Percentiles rank a stretch among this genome's conserved stretches.
Conservation (phyloP, 2,329 filamentous ascomycete species). For the Penicillium sp. region DNA sequence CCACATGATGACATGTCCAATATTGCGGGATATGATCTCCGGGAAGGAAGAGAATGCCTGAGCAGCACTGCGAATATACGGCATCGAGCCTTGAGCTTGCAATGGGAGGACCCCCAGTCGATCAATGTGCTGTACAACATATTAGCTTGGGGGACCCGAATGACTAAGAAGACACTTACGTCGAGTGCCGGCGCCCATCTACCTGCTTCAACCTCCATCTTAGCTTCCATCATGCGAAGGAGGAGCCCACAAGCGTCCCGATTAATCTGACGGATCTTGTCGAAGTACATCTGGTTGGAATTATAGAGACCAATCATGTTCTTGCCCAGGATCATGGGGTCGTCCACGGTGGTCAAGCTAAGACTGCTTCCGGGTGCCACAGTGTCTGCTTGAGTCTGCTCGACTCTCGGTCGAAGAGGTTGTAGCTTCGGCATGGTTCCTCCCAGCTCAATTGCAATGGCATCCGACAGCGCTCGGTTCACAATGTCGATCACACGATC, state of each 20-base stretch:
- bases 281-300: constrained; percentile 58
- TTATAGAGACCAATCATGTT: constrained; percentile 64
- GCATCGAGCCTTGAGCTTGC: constrained; percentile 69
- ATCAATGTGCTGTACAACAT: constrained; percentile 62
- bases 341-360: constrained; percentile 66
- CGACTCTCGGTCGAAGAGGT: constrained; percentile 70
- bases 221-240: constrained; percentile 60
- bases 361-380: constrained; percentile 44
- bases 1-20: constrained; percentile 92
- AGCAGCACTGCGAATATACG: constrained; percentile 74
- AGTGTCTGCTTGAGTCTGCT: constrained; percentile 38
- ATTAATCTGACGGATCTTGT: constrained; percentile 58
- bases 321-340: constrained; percentile 61
- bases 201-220: constrained; percentile 56
- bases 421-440: constrained; percentile 75
- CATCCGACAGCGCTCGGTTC: constrained; percentile 85
- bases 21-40: constrained; percentile 79
- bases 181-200: constrained; percentile 63
- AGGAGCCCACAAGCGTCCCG: constrained; percentile 59
- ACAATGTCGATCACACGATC: constrained; percentile 90
- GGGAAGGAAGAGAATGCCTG: constrained; percentile 76
- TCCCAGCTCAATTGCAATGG: constrained; percentile 80
- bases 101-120: constrained; percentile 77
- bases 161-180: constrained; percentile 47
- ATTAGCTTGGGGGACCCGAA: constrained; percentile 5